A percentile compares a stretch with the other conserved stretches of the same genome.
phyloP scores from a whole-genome alignment of 768 basidiomycete species.

The Lactarius vividus region DNA sequence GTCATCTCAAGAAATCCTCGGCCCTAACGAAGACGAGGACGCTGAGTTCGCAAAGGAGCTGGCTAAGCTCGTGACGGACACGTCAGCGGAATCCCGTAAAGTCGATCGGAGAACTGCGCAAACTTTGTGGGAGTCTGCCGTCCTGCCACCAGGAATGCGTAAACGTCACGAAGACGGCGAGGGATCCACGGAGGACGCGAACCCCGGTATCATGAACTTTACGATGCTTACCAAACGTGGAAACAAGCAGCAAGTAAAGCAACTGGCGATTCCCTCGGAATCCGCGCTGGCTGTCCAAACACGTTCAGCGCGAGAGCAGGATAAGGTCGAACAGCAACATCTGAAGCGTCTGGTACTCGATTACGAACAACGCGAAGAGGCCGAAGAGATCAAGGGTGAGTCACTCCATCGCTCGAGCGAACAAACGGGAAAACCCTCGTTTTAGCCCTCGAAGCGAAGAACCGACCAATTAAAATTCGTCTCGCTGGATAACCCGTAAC shows the following conservation, averaged over 20 bases:
- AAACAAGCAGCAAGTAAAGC: constrained; percentile 90
- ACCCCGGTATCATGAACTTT: constrained; percentile 74
- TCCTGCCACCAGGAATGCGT: constrained; percentile 61
- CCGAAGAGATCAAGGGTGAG: constrained; percentile 74
- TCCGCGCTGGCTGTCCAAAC: constrained; percentile 91
- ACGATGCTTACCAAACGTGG: constrained; percentile 91
- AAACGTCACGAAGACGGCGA: constrained; percentile 69
- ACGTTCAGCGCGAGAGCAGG: constrained; percentile 85
- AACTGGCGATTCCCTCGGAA: constrained; percentile 83
- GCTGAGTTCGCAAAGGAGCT: constrained; percentile 94
- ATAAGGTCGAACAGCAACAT: constrained; percentile 95
- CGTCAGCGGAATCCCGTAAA: constrained; percentile 75
- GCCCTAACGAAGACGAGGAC: constrained; percentile 85
- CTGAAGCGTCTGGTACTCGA: constrained; percentile 92
- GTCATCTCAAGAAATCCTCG: constrained; percentile 68
- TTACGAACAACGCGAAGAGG: constrained; percentile 88
- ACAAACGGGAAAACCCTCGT: background rate
- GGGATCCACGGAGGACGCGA: constrained; percentile 41
- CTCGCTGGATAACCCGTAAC: constrained; percentile 54
- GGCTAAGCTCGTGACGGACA: constrained; percentile 91
- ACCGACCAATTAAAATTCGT: constrained; percentile 72
- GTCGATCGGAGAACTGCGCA: constrained; percentile 86
- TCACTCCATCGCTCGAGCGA: background rate
- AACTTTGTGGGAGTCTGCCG: constrained; percentile 86
- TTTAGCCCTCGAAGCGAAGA: constrained; percentile 66